phyloP scores from a whole-genome alignment of 169 alveolate species.

The Amoebophrya sp. region DNA sequence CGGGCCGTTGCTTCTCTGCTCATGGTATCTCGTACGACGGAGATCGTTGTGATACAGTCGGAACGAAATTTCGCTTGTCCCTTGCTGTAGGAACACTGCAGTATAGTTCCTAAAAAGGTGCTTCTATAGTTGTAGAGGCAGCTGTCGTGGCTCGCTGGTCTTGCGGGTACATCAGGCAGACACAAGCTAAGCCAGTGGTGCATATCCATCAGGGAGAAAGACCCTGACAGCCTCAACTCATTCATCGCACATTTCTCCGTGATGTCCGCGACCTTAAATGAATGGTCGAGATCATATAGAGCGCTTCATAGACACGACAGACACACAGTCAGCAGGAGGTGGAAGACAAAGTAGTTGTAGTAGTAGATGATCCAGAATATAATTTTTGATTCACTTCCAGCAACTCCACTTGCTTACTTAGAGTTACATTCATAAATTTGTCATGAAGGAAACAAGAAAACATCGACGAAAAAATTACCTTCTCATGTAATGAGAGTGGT shows the following conservation, averaged over 20 bases:
- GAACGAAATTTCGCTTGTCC: background rate
- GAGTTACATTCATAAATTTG: no score
- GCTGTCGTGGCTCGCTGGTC: background rate
- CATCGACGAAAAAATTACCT: background rate
- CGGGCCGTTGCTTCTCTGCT: background rate
- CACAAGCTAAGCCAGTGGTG: background rate
- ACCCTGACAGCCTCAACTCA: background rate
- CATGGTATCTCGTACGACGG: background rate
- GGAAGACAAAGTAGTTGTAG: background rate
- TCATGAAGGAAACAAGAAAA: background rate
- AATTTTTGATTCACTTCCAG: no score
- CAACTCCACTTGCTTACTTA: no score
- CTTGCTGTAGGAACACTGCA: conserved; percentile 2
- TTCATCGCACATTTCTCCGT: conserved; percentile 15
- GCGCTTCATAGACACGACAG: no score
- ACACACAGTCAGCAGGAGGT: no score
- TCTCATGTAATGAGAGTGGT: background rate
- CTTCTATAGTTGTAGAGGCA: conserved; percentile 5
- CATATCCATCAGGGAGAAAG: background rate
- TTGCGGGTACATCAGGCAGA: background rate
- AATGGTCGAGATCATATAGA: no score
- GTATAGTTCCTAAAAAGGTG: background rate
- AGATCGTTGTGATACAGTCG: background rate
- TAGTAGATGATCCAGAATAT: no score
- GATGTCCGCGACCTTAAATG: background rate